These are phyloP conservation scores for Hyaloperonospora arabidopsidis DNA, from an alignment of 352 stramenopile species.

Conservation along the genomic window DNA sequence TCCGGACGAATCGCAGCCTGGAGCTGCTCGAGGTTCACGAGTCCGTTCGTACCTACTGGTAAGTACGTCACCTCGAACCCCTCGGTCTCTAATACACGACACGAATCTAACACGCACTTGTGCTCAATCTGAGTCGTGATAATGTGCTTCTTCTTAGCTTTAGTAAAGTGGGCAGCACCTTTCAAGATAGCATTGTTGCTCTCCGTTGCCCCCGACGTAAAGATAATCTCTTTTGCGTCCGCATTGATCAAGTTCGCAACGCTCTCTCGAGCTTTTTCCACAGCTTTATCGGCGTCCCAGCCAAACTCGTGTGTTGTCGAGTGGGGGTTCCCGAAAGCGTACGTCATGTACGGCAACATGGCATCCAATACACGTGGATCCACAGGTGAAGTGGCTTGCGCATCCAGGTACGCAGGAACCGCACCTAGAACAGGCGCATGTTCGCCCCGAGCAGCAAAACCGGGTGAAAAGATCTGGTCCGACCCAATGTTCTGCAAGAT, in stretches of 20 bases:
- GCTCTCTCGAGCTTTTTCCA: constrained; percentile 85
- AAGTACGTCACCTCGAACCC: constrained; percentile 99
- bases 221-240: constrained; percentile 97
- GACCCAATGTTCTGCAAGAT: constrained; percentile 79
- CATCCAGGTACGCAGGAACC: constrained; percentile 90
- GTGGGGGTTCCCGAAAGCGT: constrained; percentile 97
- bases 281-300: constrained; percentile 95
- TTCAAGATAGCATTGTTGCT: constrained; percentile 99
- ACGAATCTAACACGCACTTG: constrained; percentile 98
- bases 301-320: constrained; percentile 97
- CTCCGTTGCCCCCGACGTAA: constrained; percentile 98
- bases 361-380: constrained; percentile 97
- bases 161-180: constrained; percentile 93
- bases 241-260: constrained; percentile 93
- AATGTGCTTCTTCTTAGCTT: constrained; percentile 95
- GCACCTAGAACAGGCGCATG: constrained; percentile 49
- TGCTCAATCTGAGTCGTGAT: constrained; percentile 98
- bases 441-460: constrained; percentile 71
- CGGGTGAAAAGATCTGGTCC: constrained; percentile 73
- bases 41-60: constrained; percentile 86
- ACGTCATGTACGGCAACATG: constrained; percentile 97
- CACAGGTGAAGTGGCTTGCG: constrained; percentile 96
- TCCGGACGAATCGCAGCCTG: constrained; percentile 90
- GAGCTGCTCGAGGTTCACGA: constrained; percentile 93
- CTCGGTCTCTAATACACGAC: constrained; percentile 92